Evolutionary conservation across 768 basidiomycete genomes (phyloP).

Genomic region (Tulasnella sp.): DNA sequence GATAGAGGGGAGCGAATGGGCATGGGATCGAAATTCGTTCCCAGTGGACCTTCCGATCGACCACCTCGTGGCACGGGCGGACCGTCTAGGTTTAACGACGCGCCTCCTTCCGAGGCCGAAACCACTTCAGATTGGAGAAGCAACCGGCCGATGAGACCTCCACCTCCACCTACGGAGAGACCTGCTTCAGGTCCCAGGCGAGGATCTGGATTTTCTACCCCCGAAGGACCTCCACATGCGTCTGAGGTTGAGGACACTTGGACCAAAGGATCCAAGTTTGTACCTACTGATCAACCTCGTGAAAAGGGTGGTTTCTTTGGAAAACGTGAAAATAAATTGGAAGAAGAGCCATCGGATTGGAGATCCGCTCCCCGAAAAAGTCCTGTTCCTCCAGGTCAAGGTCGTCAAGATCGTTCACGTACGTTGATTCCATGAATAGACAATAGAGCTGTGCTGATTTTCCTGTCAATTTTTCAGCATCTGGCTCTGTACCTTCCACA

Average conservation of each 20-base stretch:
- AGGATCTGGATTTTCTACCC: conserved; percentile 39
- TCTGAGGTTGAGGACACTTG: conserved; percentile 75
- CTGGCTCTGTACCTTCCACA: conserved; percentile 62
- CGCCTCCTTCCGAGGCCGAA: conserved; percentile 7
- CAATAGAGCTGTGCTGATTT: background rate
- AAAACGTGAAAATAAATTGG: conserved; percentile 23
- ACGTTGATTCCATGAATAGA: conserved; percentile 21
- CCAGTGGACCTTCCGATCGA: conserved; percentile 19
- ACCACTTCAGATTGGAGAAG: conserved; percentile 17
- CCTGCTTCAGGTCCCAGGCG: conserved; percentile 34
- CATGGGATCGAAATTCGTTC: conserved; percentile 19
- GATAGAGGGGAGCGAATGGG: conserved; percentile 19
- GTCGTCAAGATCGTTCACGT: conserved; percentile 39
- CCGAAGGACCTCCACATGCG: conserved; percentile 28
- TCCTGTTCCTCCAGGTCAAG: conserved; percentile 19
- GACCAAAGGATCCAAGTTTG: conserved; percentile 63
- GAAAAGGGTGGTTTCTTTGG: conserved; percentile 12
- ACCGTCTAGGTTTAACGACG: background rate
- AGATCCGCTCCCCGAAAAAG: conserved; percentile 32
- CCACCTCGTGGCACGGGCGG: conserved; percentile 12
- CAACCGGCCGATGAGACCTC: conserved; percentile 14
- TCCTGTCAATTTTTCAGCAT: conserved; percentile 33
- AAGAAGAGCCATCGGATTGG: conserved; percentile 41
- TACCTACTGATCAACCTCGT: conserved; percentile 32
- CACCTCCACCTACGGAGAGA: conserved; percentile 23